A percentile compares a stretch with the other conserved stretches of the same genome.
These are phyloP conservation scores for Condylostoma magnum DNA, from an alignment of 169 alveolate species.

Conservation along the genomic window DNA sequence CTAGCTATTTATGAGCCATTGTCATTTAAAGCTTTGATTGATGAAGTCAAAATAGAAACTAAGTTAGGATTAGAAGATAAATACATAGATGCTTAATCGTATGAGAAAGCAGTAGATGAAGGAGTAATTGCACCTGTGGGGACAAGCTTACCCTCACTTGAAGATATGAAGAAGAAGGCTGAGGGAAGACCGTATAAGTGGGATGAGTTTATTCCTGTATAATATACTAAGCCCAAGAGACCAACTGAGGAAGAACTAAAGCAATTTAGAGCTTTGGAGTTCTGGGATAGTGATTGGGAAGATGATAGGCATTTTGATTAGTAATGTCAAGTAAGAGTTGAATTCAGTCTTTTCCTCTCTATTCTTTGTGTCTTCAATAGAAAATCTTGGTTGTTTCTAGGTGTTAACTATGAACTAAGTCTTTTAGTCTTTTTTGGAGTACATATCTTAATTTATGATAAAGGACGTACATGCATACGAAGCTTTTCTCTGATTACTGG, in stretches of 20 bases:
- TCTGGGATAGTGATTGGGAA: constrained; percentile 29
- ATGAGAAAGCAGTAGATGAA: background rate
- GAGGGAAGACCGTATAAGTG: constrained; percentile 7
- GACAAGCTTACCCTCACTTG: background rate
- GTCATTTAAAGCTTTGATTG: constrained; percentile 64
- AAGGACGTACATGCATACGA: too few relatives aligned
- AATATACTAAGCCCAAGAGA: background rate
- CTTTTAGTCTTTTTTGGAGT: too few relatives aligned
- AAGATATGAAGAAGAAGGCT: background rate
- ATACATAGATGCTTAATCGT: background rate
- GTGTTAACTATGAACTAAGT: too few relatives aligned
- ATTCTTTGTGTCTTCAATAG: too few relatives aligned
- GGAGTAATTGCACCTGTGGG: background rate
- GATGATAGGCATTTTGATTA: too few relatives aligned
- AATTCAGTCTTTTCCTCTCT: too few relatives aligned
- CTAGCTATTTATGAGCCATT: constrained; percentile 65
- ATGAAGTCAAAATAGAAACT: constrained; percentile 51
- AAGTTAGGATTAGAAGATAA: constrained; percentile 33
- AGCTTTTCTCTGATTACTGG: too few relatives aligned
- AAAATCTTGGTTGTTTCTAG: too few relatives aligned
- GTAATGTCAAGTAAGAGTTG: too few relatives aligned
- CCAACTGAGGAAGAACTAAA: background rate
- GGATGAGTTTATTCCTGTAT: background rate
- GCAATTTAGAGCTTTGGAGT: background rate
- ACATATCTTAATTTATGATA: too few relatives aligned